Base-by-base conservation (phyloP, 2,329 filamentous ascomycete genomes). In the Paraphoma sp. region DNA sequence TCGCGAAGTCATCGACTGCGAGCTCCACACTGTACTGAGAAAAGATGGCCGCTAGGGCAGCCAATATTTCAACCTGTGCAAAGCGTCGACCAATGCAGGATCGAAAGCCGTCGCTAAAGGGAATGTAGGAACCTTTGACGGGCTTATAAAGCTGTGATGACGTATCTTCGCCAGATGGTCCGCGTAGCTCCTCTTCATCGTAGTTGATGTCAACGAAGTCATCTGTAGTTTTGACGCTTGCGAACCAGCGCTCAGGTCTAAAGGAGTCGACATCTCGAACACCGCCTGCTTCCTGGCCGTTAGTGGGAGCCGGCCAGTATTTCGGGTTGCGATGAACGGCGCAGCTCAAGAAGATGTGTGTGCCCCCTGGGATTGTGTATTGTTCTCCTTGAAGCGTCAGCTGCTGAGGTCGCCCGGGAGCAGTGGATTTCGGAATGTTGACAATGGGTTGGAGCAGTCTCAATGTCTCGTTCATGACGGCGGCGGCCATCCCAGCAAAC, bases 401-500 rank as follows among this genome's bases (percentile, higher is more conserved):
- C 17, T 80, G 71, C 75, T 93, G 88, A 49, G 80, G 78, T 36
- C 63, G 68, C 31, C 71, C 77, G 6, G 69, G 72, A 23, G 71
- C 57, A 1, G 80, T 81, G 12, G 81, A 83, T 77, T 95, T 95
- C 29, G 91, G 91, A 28, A 95, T 88, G 50, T 84, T 85, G 43
- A 87, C 79, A 16, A 92, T 88, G 0, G 91, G 87, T 1, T 91
- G 90, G 56, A 92, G 82, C 42, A 93, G 68, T 10, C 92, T 87
- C 51, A 95, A 81, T 38, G 89, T 87, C 79, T 95, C 91, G 69
- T 92, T 91, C 82, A 94, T 84, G 65, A 89, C 85, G 4, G 91
- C 91, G 16, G 89, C 91, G 9, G 89, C 78, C 82, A 91, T 88
- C 57, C 87, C 87, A 10, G 83, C 85, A 63, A 91, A 85, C 56